A percentile compares a stretch with the other conserved stretches of the same genome.
Evolutionary conservation across 805 yeast genomes (phyloP).

Genomic region (Phaffomyces antillensis): DNA sequence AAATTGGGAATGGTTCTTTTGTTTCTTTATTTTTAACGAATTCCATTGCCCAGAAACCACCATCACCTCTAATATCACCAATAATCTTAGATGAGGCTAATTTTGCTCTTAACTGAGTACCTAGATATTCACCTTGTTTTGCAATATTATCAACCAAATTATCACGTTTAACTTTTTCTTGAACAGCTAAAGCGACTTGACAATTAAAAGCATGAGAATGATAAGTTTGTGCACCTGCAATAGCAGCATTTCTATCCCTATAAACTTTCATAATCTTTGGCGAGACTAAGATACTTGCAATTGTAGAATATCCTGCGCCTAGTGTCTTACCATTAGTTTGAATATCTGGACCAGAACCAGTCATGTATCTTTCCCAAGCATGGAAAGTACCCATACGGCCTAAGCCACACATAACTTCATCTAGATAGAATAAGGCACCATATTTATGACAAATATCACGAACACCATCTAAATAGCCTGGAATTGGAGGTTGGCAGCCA

Average conservation of each 20-base stretch:
- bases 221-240: constrained; percentile 43
- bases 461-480: constrained; percentile 40
- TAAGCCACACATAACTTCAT: constrained; percentile 51
- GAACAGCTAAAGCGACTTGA: constrained; percentile 40
- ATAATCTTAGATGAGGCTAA: constrained; percentile 28
- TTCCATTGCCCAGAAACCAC: constrained; percentile 50
- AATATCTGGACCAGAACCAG: constrained; percentile 39
- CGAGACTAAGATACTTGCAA: constrained; percentile 35
- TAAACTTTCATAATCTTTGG: constrained; percentile 31
- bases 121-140: constrained; percentile 37
- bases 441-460: constrained; percentile 42
- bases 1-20: constrained; percentile 36
- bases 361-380: constrained; percentile 37
- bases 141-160: constrained; percentile 33
- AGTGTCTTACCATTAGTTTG: constrained; percentile 42
- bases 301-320: constrained; percentile 42
- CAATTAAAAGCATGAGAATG: constrained; percentile 42
- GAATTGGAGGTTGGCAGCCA: constrained; percentile 35
- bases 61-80: constrained; percentile 49
- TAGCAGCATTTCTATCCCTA: constrained; percentile 19
- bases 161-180: constrained; percentile 30
- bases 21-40: constrained; percentile 40
- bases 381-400: constrained; percentile 44
- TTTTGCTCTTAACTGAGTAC: constrained; percentile 26
- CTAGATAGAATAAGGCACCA: constrained; percentile 42